Evolutionary conservation across 2,329 filamentous ascomycete species (phyloP).

Genomic region (Microcyclosporella mali): DNA sequence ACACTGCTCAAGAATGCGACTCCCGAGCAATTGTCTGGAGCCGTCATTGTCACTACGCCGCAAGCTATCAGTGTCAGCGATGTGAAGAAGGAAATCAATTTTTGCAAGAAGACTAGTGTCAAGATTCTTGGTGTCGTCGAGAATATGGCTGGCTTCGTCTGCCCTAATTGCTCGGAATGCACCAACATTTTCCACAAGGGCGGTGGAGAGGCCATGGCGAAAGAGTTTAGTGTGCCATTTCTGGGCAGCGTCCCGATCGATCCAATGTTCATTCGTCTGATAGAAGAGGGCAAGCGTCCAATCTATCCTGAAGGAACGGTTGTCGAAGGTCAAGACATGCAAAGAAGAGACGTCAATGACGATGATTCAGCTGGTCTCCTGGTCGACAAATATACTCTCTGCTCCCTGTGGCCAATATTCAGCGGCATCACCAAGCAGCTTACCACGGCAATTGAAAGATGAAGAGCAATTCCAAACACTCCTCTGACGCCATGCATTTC

Average conservation of each 20-base stretch:
- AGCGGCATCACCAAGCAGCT: conserved; percentile 48
- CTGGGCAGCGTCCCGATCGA: conserved; percentile 86
- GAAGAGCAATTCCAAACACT: conserved; percentile 1
- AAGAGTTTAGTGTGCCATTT: conserved; percentile 77
- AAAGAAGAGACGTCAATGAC: conserved; percentile 23
- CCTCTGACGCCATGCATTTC: not conserved
- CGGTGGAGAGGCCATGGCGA: conserved; percentile 81
- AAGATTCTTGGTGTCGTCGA: conserved; percentile 82
- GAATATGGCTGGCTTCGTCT: conserved; percentile 95
- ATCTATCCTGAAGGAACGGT: conserved; percentile 63
- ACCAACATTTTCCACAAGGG: conserved; percentile 91
- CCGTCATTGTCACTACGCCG: conserved; percentile 91
- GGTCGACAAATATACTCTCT: conserved; percentile 66
- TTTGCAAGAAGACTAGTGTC: conserved; percentile 78
- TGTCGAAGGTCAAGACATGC: conserved; percentile 50
- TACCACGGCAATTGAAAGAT: conserved; percentile 18
- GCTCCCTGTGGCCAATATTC: conserved; percentile 66
- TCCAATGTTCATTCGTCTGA: conserved; percentile 78
- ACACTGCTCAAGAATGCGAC: conserved; percentile 41
- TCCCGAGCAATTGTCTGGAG: conserved; percentile 69
- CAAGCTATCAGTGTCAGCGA: conserved; percentile 91
- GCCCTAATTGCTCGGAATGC: conserved; percentile 69
- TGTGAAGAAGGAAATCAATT: conserved; percentile 91
- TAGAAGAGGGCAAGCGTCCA: conserved; percentile 67
- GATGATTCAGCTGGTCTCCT: conserved; percentile 40